Evolutionary conservation across 1,284 basidiomycete genomes (phyloP).

Genomic region (Schizopora paradoxa): DNA sequence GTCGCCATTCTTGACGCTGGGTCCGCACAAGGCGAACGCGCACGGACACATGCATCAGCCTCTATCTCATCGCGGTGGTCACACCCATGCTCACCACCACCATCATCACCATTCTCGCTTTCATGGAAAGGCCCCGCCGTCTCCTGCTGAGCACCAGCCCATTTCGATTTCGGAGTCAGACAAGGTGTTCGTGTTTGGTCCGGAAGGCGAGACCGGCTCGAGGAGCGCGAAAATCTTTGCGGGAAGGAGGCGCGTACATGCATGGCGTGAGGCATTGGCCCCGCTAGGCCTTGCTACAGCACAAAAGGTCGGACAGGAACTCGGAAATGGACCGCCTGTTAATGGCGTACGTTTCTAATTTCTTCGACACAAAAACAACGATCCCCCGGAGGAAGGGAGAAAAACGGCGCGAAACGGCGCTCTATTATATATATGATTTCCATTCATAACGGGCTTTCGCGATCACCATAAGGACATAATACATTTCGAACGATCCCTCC

Average conservation of each 20-base stretch:
- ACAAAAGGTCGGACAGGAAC: slow-evolving; percentile 65
- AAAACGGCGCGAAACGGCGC: too few relatives aligned
- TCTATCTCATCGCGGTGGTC: not conserved
- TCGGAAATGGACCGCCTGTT: slow-evolving; percentile 58
- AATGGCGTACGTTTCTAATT: too few relatives aligned
- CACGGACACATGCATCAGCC: slow-evolving; percentile 5
- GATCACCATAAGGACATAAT: too few relatives aligned
- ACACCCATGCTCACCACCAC: slow-evolving; percentile 8
- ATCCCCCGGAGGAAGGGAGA: too few relatives aligned
- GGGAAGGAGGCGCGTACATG: slow-evolving; percentile 34
- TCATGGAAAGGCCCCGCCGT: slow-evolving; percentile 3
- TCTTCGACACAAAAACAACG: too few relatives aligned
- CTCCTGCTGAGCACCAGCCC: slow-evolving; percentile 2
- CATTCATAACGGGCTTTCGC: too few relatives aligned
- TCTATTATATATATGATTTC: too few relatives aligned
- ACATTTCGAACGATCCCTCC: too few relatives aligned
- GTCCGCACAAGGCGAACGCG: not conserved
- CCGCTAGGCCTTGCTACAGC: slow-evolving; percentile 60
- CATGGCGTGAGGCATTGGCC: slow-evolving; percentile 60
- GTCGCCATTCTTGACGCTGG: too few relatives aligned
- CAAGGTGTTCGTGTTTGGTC: slow-evolving; percentile 69
- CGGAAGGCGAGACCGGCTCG: slow-evolving; percentile 64
- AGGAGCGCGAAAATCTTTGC: slow-evolving; percentile 52
- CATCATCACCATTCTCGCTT: slow-evolving; percentile 7
- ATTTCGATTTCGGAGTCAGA: slow-evolving; percentile 26